Conservation (phyloP, 2,329 filamentous ascomycete species). For the Colletotrichum shisoi region DNA sequence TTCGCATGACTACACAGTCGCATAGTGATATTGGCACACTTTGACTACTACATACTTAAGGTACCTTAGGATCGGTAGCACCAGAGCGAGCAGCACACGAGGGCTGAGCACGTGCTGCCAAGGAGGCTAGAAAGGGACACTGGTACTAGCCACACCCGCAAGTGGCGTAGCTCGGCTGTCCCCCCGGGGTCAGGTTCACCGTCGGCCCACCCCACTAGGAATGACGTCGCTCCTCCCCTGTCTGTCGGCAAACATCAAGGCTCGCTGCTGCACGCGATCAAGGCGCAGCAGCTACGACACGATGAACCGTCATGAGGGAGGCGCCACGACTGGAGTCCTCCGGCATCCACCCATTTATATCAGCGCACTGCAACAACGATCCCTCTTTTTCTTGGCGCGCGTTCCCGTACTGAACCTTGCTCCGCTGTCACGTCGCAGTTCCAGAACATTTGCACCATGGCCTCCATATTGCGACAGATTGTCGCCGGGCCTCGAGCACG, state of each 20-base stretch:
- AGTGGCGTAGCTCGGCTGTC: conserved; percentile 31
- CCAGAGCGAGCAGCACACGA: background rate
- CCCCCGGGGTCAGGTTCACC: background rate
- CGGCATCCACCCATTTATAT: conserved; percentile 19
- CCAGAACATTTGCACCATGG: conserved; percentile 56
- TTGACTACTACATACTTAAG: background rate
- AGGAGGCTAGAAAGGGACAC: conserved; percentile 10
- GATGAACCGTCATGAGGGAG: conserved; percentile 22
- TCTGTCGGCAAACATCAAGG: conserved; percentile 31
- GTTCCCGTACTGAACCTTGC: conserved; percentile 14
- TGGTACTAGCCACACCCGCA: conserved; percentile 31
- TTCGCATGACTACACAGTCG: conserved; percentile 21
- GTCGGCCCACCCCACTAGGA: conserved; percentile 26
- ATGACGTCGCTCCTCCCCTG: conserved; percentile 31
- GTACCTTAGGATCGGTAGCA: too few species aligned
- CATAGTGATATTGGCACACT: background rate
- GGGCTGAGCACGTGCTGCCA: conserved; percentile 29
- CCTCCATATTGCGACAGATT: conserved; percentile 85
- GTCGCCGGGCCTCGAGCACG: conserved; percentile 85
- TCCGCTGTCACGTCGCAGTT: conserved; percentile 29
- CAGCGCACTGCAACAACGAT: conserved; percentile 29
- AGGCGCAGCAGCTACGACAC: conserved; percentile 20
- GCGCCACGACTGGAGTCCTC: conserved; percentile 3
- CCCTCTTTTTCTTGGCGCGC: conserved; percentile 17
- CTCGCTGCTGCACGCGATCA: conserved; percentile 30